These are phyloP conservation scores for Xylaria bambusicola DNA, from an alignment of 495 filamentous ascomycete genomes.

Conservation along the genomic window DNA sequence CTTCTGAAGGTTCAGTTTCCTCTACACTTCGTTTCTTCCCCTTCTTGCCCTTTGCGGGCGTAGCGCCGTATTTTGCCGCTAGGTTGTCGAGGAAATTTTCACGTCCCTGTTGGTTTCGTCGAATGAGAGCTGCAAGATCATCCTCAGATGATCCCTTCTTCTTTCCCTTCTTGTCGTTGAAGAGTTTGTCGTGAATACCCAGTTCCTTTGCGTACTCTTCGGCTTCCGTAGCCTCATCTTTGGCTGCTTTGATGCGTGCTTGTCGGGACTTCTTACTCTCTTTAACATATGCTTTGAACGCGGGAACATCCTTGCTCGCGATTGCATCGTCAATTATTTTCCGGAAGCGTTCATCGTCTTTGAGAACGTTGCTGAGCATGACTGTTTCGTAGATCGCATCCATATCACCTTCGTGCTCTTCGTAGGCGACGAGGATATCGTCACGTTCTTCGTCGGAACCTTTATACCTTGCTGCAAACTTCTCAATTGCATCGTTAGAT, in stretches of 20 bases:
- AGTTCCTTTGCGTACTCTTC: slow-evolving; percentile 70
- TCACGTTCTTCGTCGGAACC: slow-evolving; percentile 79
- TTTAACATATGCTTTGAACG: slow-evolving; percentile 66
- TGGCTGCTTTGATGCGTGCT: slow-evolving; percentile 63
- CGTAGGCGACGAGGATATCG: slow-evolving; percentile 77
- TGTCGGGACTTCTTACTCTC: slow-evolving; percentile 68
- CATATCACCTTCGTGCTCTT: slow-evolving; percentile 68
- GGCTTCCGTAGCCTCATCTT: slow-evolving; percentile 70
- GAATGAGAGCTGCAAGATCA: slow-evolving; percentile 45
- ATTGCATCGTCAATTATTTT: slow-evolving; percentile 82
- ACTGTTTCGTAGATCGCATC: slow-evolving; percentile 74
- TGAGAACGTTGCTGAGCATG: slow-evolving; percentile 80
- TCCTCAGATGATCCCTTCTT: slow-evolving; percentile 46
- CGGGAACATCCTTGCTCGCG: slow-evolving; percentile 60
- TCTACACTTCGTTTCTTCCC: slow-evolving; percentile 52
- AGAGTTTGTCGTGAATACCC: slow-evolving; percentile 63
- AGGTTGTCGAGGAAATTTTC: slow-evolving; percentile 64
- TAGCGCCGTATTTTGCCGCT: slow-evolving; percentile 70
- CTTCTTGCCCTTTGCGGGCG: slow-evolving; percentile 39
- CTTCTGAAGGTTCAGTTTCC: slow-evolving; percentile 62
- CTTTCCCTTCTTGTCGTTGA: slow-evolving; percentile 38
- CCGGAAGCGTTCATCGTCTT: slow-evolving; percentile 86
- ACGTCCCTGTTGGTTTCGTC: slow-evolving; percentile 39
- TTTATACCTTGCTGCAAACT: slow-evolving; percentile 77
- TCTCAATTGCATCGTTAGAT: slow-evolving; percentile 65